These are phyloP conservation scores for Hyphodiscus hymeniophilus DNA, from an alignment of 495 filamentous ascomycete genomes.

Conservation along the genomic window DNA sequence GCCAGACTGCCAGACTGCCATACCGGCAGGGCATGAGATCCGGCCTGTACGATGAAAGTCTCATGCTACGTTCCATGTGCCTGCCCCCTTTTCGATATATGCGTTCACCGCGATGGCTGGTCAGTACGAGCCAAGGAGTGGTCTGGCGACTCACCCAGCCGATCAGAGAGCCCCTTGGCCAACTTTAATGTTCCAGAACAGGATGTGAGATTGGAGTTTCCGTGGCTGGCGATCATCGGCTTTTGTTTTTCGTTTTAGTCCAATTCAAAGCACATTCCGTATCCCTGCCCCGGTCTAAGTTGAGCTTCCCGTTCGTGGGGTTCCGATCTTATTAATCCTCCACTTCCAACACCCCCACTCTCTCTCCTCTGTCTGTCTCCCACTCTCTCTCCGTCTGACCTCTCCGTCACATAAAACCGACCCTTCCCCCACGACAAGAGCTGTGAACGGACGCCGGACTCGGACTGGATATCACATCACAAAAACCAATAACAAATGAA, in stretches of 20 bases:
- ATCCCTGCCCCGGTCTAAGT: background rate
- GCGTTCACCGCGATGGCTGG: too few species aligned
- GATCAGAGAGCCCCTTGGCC: background rate
- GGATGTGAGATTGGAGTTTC: background rate
- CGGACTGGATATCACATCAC: too few species aligned
- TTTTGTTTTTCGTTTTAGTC: background rate
- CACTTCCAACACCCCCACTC: too few species aligned
- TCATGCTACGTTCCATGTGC: slow-evolving; percentile 1
- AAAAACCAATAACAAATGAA: background rate
- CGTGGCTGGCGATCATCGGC: background rate
- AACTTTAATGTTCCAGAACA: background rate
- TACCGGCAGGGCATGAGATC: too few species aligned
- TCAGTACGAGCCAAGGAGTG: too few species aligned
- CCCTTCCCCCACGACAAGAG: background rate
- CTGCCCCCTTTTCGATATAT: too few species aligned
- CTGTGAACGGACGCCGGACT: background rate
- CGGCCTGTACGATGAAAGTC: background rate
- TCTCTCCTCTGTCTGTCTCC: too few species aligned
- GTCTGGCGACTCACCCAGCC: too few species aligned
- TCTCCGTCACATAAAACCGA: background rate
- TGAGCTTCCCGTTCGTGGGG: too few species aligned
- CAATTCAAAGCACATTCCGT: background rate
- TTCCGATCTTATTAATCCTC: too few species aligned
- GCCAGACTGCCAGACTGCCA: too few species aligned
- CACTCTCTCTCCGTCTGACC: too few species aligned